Base-by-base conservation (phyloP, 768 basidiomycete species). In the Suillus tomentosus region DNA sequence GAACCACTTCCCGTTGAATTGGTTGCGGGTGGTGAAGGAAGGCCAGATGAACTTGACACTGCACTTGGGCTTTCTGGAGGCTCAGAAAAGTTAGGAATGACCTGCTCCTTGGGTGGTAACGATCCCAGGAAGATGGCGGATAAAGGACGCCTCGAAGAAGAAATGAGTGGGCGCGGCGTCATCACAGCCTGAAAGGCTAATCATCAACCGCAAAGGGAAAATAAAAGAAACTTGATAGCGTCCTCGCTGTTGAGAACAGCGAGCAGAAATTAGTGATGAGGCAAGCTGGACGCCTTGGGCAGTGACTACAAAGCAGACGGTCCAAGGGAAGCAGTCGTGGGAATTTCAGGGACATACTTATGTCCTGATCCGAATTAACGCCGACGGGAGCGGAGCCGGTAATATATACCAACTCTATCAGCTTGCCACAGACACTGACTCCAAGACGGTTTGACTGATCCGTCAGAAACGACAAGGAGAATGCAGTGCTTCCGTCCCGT, bases 1-100 rank as follows among this genome's bases (percentile, higher is more conserved):
- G 90, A 91, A 43, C 90, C 89, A 73, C 90, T 92, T 40, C 89
- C 91, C 2, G 91, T 92, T 13, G 91, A 93, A 72, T 92, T 93
- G 22, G 92, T 91, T 34, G 90, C 91, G 50, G 92, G 92, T 0
- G 92, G 92, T 27, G 91, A 92, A 1, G 92, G 92, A 6, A 94
- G 74, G 7, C 92, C 91, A 6, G 90, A 91, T 63, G 81, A 78
- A 66, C 71, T 73, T 5, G 86, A 81, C 63, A 81, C 74, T 40
- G 81, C 77, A 27, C 78, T 79, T 13, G 88, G 87, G 66, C 86
- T 89, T n/a, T 76, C 74, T 45, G 88, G 86, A 3, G 87, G 88
- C 66, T 87, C 87, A 58, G 89, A 89, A 51, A 91, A 82, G 69
- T 89, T 87, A 3, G 90, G 90, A 22, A 90, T 72, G 15, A 56